Conservation (phyloP, 371 early-diverging fungal genomes). For the Rhizomucor pusillus region DNA sequence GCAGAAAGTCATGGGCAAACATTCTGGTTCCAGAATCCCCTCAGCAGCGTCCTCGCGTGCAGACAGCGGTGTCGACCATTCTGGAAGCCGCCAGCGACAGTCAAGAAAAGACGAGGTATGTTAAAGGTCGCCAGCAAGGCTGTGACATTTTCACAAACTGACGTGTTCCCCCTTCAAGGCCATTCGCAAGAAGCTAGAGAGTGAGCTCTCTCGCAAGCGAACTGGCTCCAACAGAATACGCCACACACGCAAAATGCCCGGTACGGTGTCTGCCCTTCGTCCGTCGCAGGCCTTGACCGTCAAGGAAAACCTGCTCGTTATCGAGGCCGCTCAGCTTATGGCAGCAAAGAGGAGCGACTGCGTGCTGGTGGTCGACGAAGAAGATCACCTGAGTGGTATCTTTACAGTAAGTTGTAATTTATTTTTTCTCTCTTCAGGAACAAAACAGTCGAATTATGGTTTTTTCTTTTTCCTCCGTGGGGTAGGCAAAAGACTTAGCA, state of each 20-base stretch:
- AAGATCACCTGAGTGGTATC: constrained; percentile 87
- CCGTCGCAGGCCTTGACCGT: constrained; percentile 86
- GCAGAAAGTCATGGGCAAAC: constrained; percentile 8
- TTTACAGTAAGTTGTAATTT: constrained; percentile 66
- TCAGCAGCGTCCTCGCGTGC: constrained; percentile 26
- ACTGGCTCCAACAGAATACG: constrained; percentile 26
- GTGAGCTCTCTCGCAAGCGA: constrained; percentile 63
- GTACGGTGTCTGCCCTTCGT: constrained; percentile 85
- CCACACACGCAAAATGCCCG: constrained; percentile 50
- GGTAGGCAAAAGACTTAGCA: constrained; percentile 48
- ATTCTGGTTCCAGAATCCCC: constrained; percentile 27
- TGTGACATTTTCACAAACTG: neutral
- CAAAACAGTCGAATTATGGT: neutral
- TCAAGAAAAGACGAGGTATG: constrained; percentile 44
- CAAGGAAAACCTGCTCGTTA: constrained; percentile 77
- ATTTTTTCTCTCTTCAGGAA: neutral
- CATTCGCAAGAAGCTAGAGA: constrained; percentile 70
- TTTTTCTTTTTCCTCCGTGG: neutral
- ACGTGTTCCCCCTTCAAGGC: constrained; percentile 30
- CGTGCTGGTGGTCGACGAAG: constrained; percentile 81
- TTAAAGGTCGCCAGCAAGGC: neutral
- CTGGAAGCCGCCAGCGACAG: constrained; percentile 39
- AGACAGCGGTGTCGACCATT: constrained; percentile 19
- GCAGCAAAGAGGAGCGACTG: constrained; percentile 93
- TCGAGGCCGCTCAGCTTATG: constrained; percentile 93